Conservation (phyloP, 176 grass and related monocot genomes). For the Avena atlantica region DNA sequence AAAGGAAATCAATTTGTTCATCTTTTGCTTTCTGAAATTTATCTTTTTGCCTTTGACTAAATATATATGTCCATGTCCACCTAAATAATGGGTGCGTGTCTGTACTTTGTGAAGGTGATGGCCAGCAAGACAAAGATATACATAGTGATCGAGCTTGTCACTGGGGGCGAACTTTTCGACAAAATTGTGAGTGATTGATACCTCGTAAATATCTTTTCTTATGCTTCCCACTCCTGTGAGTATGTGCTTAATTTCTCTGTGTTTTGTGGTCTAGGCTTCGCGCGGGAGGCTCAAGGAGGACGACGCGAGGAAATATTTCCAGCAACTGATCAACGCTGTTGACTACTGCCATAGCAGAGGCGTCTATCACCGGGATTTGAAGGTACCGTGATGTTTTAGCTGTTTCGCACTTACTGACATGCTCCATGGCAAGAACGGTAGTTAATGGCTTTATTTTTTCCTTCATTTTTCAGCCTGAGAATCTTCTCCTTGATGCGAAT, state of each 20-base stretch:
- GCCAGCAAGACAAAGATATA: conserved; percentile 99
- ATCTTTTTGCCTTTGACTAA: conserved; percentile 31
- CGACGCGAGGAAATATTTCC: conserved; percentile 97
- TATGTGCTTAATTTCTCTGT: conserved; percentile 4
- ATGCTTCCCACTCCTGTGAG: not conserved
- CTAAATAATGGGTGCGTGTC: not conserved
- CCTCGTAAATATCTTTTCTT: not conserved
- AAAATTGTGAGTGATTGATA: conserved; percentile 71
- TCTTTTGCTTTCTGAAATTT: conserved; percentile 1
- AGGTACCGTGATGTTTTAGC: conserved; percentile 50
- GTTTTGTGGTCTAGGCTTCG: conserved; percentile 58
- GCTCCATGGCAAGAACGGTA: conserved; percentile 8
- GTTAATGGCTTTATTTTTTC: not conserved
- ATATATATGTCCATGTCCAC: conserved; percentile 24
- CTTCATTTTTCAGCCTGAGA: conserved; percentile 72
- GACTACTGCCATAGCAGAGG: conserved; percentile 99
- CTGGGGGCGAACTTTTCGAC: conserved; percentile 90
- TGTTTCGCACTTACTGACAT: not conserved
- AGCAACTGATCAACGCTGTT: conserved; percentile 95
- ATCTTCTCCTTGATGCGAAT: conserved; percentile 80
- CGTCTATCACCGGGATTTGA: conserved; percentile 92
- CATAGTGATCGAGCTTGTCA: conserved; percentile 96
- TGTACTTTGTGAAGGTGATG: conserved; percentile 73
- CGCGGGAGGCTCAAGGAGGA: conserved; percentile 89
- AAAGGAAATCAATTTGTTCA: not conserved